A percentile compares a stretch with the other conserved stretches of the same genome.
phyloP scores from a whole-genome alignment of 768 basidiomycete species.

The Mycena belliarum region DNA sequence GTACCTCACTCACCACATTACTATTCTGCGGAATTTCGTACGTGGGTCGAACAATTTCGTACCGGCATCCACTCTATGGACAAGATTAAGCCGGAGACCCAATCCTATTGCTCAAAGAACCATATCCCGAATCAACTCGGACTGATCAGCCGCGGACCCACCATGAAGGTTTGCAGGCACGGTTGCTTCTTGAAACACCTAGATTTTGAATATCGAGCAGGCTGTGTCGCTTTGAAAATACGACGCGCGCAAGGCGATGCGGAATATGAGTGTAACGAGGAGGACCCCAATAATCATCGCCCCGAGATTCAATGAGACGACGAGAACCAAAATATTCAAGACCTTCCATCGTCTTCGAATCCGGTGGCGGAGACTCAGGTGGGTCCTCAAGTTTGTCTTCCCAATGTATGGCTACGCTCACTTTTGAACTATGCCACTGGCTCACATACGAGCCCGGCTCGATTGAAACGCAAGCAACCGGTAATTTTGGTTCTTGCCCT shows the following conservation, averaged over 20 bases:
- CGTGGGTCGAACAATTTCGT: neutral
- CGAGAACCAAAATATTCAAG: neutral
- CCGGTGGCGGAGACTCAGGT: neutral
- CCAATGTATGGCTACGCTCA: too few relatives aligned
- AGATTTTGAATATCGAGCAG: neutral
- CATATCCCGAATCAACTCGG: neutral
- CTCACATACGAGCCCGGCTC: too few relatives aligned
- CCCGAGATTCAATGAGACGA: conserved; percentile 6
- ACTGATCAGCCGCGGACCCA: neutral
- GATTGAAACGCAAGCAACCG: neutral
- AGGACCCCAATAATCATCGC: neutral
- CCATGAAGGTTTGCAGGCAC: neutral
- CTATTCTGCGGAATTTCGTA: conserved; percentile 9
- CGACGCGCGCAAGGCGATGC: neutral
- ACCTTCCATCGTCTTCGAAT: conserved; percentile 6
- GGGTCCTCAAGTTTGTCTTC: too few relatives aligned
- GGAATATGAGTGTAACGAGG: neutral
- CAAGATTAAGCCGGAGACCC: neutral
- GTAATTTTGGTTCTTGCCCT: neutral
- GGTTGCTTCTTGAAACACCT: neutral
- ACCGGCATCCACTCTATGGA: conserved; percentile 7
- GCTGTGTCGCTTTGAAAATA: neutral
- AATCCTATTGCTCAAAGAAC: neutral
- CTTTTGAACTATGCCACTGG: too few relatives aligned
- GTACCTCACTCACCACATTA: neutral